A percentile compares a stretch with the other conserved stretches of the same genome.
Conservation (phyloP, 2,329 filamentous ascomycete genomes). For the Colletotrichum gloeosporioides region DNA sequence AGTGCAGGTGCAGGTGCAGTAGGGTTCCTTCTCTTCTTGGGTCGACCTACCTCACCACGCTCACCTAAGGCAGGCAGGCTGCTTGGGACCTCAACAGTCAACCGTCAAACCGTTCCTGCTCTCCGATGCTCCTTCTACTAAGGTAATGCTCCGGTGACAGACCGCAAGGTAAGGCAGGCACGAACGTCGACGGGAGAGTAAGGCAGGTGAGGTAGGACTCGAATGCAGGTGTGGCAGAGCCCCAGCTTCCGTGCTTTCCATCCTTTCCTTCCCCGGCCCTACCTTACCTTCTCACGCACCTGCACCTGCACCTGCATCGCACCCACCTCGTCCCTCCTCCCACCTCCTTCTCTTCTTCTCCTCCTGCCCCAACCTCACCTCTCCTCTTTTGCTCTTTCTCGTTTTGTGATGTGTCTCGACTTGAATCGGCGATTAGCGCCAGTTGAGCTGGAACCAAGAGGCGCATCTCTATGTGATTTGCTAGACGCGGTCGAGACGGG, state of each 20-base stretch:
- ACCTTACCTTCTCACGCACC: not conserved
- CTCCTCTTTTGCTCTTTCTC: not conserved
- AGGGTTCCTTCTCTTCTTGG: not conserved
- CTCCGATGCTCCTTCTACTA: not conserved
- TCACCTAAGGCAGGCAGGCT: not conserved
- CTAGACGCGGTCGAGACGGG: not conserved
- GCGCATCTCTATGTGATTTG: not conserved
- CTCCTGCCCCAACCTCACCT: not conserved
- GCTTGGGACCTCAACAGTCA: not conserved
- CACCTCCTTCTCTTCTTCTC: not conserved
- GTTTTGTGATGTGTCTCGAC: not conserved
- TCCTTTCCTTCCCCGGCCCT: not conserved
- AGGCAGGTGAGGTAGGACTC: not conserved
- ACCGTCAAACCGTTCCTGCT: not conserved
- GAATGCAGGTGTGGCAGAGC: constrained; percentile 1
- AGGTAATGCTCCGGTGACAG: not conserved
- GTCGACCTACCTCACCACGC: not conserved
- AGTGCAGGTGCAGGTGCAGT: not conserved
- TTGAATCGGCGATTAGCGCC: not conserved
- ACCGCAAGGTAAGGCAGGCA: not conserved
- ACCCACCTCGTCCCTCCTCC: not conserved
- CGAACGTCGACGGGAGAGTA: not conserved
- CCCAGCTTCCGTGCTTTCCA: not conserved
- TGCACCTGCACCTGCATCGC: not conserved
- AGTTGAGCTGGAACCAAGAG: not conserved